A percentile compares a stretch with the other conserved stretches of the same genome.
phyloP scores from a whole-genome alignment of 108 stramenopile species.

The Ochromonas danica region DNA sequence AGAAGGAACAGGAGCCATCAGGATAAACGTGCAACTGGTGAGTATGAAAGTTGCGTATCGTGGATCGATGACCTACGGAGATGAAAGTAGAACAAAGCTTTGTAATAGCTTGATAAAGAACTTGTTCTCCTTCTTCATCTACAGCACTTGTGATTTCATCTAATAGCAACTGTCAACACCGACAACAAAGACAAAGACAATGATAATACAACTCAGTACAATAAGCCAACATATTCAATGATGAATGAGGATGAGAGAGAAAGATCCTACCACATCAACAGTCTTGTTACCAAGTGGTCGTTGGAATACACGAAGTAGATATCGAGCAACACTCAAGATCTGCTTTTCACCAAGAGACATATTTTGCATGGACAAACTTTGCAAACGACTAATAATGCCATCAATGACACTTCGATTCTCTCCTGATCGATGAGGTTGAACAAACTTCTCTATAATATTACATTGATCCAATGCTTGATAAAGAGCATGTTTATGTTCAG shows the following conservation, averaged over 20 bases:
- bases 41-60: neutral
- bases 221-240: no score
- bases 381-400: no score
- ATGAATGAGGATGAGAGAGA: no score
- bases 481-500: no score
- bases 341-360: neutral
- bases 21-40: neutral
- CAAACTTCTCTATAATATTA: no score
- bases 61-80: neutral
- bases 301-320: neutral
- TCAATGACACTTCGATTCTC: no score
- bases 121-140: neutral
- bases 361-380: neutral
- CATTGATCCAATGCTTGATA: no score
- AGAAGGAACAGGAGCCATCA: no score
- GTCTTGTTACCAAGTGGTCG: neutral
- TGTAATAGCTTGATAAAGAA: neutral
- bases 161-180: no score
- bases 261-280: neutral
- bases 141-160: neutral
- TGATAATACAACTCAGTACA: no score
- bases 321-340: neutral
- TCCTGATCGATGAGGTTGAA: no score
- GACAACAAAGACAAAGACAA: no score
- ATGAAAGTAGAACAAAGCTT: neutral